Evolutionary conservation across 495 filamentous ascomycete species (phyloP), one percentile per base, ranked within the genome.

Genomic region (Annulohypoxylon moriforme): DNA sequence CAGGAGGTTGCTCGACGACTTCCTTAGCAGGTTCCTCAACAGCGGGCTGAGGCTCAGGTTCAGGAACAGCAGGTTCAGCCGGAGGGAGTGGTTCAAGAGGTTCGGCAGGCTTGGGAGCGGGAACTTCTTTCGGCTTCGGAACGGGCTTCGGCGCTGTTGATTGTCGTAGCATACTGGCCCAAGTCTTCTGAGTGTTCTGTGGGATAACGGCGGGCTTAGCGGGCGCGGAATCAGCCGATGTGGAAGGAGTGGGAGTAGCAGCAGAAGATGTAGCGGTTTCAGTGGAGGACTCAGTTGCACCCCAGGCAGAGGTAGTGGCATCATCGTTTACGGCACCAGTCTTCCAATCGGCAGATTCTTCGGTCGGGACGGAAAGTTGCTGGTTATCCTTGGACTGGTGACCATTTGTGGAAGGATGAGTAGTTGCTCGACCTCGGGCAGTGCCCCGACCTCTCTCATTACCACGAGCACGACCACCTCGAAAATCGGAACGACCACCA

Each of bases 401-500:
- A 46, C 85, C 85, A 67, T 86, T 87, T 10, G 84, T 82, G 46
- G 88, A 79, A 29, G 85, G 81, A 38, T 82, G 81, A 68, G 87
- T 77, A 60, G 87, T 84, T 68, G 87, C 90, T 53, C 92, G 86
- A 57, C 89, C 90, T 76, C 91, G 89, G 33, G 73, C 58, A 59
- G 58, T 34, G 64, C 75, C 76, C 34, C 76, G 73, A 59, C 73
- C 73, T 70, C 76, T 59, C 33, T 76, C 76, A 57, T 74, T 81
- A 67, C 81, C 82, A 56, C 83, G 82, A 60, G 68, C 79, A 75
- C 92, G 88, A 73, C 88, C 88, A 73, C 92, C 91, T 80, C 94
- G 90, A 71, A 92, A 81, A 68, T 87, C 89, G 77, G 87, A 86
- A 74, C 93, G 91, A 65, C 87, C 87, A 60, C 88, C 89, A 76